Conservation (phyloP, 108 stramenopile species). For the Thalassiosira profunda region DNA sequence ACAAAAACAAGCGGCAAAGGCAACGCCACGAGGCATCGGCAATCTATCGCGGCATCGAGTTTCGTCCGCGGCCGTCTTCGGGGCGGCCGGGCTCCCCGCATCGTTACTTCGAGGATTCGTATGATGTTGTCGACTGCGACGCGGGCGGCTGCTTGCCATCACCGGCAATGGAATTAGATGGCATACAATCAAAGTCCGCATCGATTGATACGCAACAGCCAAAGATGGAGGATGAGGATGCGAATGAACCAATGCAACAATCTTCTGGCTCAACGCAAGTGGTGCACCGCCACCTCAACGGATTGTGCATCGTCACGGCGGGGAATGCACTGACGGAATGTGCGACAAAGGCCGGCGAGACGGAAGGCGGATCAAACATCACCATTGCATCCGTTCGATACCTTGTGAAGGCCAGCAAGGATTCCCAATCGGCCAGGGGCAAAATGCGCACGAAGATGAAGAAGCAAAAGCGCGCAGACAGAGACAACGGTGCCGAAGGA, state of each 20-base stretch:
- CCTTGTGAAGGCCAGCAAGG: slow-evolving; percentile 15
- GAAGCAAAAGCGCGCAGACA: slow-evolving; percentile 1
- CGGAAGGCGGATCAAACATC: background rate
- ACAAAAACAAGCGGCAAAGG: too few relatives aligned
- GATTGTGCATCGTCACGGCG: slow-evolving; percentile 76
- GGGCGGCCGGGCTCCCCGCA: slow-evolving; percentile 41
- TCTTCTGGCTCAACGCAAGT: slow-evolving; percentile 50
- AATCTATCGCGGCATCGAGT: too few relatives aligned
- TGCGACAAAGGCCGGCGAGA: background rate
- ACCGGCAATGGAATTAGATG: background rate
- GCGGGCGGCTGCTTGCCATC: background rate
- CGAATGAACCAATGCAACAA: background rate
- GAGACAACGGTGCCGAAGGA: background rate
- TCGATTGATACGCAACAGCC: background rate
- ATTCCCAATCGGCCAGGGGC: slow-evolving; percentile 53
- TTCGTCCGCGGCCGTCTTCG: slow-evolving; percentile 33
- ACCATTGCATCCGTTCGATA: slow-evolving; percentile 23
- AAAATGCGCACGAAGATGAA: slow-evolving; percentile 31
- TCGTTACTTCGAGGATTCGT: slow-evolving; percentile 45
- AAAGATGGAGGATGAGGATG: background rate
- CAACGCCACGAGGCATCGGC: too few relatives aligned
- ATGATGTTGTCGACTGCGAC: slow-evolving; percentile 2
- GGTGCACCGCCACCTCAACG: slow-evolving; percentile 79
- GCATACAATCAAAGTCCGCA: background rate
- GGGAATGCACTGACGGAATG: slow-evolving; percentile 34